Base-by-base conservation (phyloP, 164 flowering plant genomes). In the Buxus sempervirens region DNA sequence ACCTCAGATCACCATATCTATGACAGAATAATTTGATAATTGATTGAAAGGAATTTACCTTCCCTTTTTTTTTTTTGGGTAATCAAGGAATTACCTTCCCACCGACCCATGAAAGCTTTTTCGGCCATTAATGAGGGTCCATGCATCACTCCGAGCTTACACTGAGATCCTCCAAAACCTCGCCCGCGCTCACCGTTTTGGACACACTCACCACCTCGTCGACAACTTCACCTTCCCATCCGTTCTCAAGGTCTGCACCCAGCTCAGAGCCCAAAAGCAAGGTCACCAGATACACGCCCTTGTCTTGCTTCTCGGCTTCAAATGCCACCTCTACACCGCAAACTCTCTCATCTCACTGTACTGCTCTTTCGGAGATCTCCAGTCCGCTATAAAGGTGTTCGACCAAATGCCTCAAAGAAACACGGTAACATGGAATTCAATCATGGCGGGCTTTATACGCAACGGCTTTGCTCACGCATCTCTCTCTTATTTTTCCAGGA, bases 381-480 rank as follows among this genome's bases (percentile, higher is more conserved):
- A 15, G 4, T 16, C 13, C 5, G 73, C 63, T 10, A 15, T 21
- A 7, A 8, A 41, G 23, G 27, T 58, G 68, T 70, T 70, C 32
- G 67, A 70, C 1, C 32, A 26, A 57, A 70, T 70, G 73, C 68
- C 73, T 9, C 63, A 70, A 14, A 70, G 73, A 70, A 70, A 55
- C 32, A 58, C 57, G 12, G 73, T 56, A 4, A 63, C 24, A 20
- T 70, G 73, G 73, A 70, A 70, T 58, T 63, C 73, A 23, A 63
- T 70, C 13, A 57, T 70, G 48, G 54, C 63, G 22, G 73, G 68
- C 23, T 69, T 59, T 22, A 41, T 61, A 24, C 67, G 63, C 1
- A 63, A 64, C 27, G 73, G 63, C 28, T 41, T 25, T n/a, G 28
- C 62, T 12, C 56, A 22, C 7, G 18, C n/a, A 45, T 45, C 73